Conservation (phyloP, 2,329 filamentous ascomycete species). For the Alternaria conjuncta region DNA sequence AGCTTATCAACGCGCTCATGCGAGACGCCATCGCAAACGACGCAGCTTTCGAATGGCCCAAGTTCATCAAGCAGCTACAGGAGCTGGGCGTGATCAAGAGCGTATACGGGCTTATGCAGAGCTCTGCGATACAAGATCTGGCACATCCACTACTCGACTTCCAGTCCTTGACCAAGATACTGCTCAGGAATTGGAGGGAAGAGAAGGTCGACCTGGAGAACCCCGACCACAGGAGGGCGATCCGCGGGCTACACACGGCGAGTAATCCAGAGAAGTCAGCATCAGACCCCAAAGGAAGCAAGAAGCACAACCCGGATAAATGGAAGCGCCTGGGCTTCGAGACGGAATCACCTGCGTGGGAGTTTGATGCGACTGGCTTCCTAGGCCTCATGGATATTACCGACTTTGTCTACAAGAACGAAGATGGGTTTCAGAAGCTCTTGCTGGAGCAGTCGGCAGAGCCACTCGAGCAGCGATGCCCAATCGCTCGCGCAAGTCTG, state of each 20-base stretch:
- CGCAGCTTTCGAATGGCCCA: constrained; percentile 84
- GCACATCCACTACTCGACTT: constrained; percentile 92
- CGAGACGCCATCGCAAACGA: constrained; percentile 86
- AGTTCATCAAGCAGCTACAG: constrained; percentile 91
- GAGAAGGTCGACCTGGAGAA: constrained; percentile 84
- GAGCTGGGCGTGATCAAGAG: constrained; percentile 92
- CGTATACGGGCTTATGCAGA: constrained; percentile 91
- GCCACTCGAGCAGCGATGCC: constrained; percentile 75
- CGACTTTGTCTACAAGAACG: constrained; percentile 89
- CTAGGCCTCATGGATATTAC: constrained; percentile 97
- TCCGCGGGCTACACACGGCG: constrained; percentile 84
- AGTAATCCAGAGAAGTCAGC: constrained; percentile 71
- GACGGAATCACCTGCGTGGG: constrained; percentile 81
- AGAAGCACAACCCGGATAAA: constrained; percentile 83
- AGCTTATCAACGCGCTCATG: constrained; percentile 94
- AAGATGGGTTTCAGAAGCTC: constrained; percentile 91
- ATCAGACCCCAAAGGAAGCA: constrained; percentile 59
- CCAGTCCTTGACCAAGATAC: constrained; percentile 85
- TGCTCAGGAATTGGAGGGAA: constrained; percentile 87
- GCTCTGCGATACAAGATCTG: constrained; percentile 86
- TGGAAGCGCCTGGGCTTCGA: constrained; percentile 94
- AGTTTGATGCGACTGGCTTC: constrained; percentile 87
- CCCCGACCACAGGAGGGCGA: constrained; percentile 82
- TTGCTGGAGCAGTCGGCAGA: constrained; percentile 85
- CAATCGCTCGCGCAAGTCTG: constrained; percentile 84